Evolutionary conservation across 2,329 filamentous ascomycete genomes (phyloP), one percentile per base, ranked within the genome.

Genomic region (Microdochium nivale): DNA sequence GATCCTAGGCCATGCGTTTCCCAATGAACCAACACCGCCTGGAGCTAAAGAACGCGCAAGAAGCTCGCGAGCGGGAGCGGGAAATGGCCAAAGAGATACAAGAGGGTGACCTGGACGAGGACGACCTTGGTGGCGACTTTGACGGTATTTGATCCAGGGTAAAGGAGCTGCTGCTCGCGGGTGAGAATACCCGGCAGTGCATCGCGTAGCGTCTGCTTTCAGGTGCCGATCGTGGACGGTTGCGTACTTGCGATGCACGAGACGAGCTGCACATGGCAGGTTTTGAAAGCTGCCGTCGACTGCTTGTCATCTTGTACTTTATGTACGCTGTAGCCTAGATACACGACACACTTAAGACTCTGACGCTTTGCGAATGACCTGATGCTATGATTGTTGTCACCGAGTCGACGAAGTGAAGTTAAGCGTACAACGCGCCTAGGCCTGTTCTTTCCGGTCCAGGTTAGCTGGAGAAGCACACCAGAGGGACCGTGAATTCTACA

Each of bases 61-160:
- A 99, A 72, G 94, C 94, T n/a, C 82, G 94, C 49, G 94, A 99
- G 70, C 81, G 94, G 21, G 94, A 99, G 76, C 82, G 94, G 19
- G 94, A 99, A 72, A 83, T 99, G 78, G 94, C 91, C 56, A 97
- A 97, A 79, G 94, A 99, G 77, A 97, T 99, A 65, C 90, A 96
- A 71, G 94, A 97, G 59, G 94, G 92, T 21, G 94, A 99, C 65
- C 80, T 96, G 70, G 94, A 97, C 62, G 94, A 96, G 62, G 94
- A 96, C 64, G 94, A 97, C 73, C 86, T 95, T 48, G 90, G 89
- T 51, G 92, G 90, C 53, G 92, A 96, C 65, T 97, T 96, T 70
- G 94, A 97, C 63, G 92, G 90, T 62, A 90, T 97, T 78, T 97
- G 87, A 44, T 16, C 7, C 40, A 11, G 5, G 27, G 27, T 44